A percentile compares a stretch with the other conserved stretches of the same genome.
These are phyloP conservation scores for Nidularia pulvinata DNA, from an alignment of 768 basidiomycete genomes.

Conservation along the genomic window DNA sequence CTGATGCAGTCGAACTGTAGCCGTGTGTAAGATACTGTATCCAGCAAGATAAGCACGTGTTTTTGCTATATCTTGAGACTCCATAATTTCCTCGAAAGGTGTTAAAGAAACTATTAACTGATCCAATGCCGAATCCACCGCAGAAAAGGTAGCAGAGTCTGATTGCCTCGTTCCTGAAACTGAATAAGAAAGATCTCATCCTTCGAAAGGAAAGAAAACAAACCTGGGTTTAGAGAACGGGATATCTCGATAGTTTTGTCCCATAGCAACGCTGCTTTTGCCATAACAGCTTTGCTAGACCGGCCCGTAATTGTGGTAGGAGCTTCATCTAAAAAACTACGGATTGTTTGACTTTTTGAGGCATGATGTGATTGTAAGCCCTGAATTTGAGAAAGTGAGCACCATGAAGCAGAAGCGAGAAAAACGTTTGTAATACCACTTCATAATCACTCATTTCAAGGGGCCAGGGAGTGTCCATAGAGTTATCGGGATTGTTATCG, in stretches of 20 bases:
- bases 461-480: conserved; percentile 36
- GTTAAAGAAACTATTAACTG: conserved; percentile 9
- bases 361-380: too few relatives aligned
- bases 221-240: conserved; percentile 22
- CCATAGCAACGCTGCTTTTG: conserved; percentile 27
- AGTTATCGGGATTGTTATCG: conserved; percentile 6
- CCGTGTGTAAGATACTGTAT: conserved; percentile 29
- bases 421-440: conserved; percentile 5
- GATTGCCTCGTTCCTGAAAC: conserved; percentile 2
- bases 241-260: conserved; percentile 24
- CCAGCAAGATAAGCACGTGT: conserved; percentile 23
- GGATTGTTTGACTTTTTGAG: conserved; percentile 9
- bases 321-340: conserved; percentile 13
- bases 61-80: conserved; percentile 8
- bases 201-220: conserved; percentile 5
- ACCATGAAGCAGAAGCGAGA: conserved; percentile 10
- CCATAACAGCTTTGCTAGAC: conserved; percentile 15
- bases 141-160: neutral
- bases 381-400: conserved; percentile 5
- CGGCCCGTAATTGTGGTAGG: conserved; percentile 14
- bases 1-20: conserved; percentile 31
- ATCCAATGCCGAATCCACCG: neutral
- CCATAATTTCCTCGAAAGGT: conserved; percentile 11
- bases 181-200: neutral
- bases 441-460: conserved; percentile 31